Base-by-base conservation (phyloP, 352 stramenopile genomes). In the Phytophthora sp. region DNA sequence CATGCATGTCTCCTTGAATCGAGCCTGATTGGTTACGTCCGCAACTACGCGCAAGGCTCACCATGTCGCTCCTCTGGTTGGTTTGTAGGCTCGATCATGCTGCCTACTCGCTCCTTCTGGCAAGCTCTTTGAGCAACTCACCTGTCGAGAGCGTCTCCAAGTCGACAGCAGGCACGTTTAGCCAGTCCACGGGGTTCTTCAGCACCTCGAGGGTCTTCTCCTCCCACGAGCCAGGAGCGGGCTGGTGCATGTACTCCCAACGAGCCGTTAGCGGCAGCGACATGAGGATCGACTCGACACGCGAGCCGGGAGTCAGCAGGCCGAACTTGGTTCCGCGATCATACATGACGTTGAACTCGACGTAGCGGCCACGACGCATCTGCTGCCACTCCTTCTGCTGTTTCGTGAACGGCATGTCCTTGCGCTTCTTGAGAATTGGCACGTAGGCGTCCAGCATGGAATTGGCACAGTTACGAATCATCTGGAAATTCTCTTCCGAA, bases 321-420 rank as follows among this genome's bases (percentile, higher is more conserved):
- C 98, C 98, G 70, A 99, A 99, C 49, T 99, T 96, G 30, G 97
- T 99, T 69, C 98, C 98, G 23, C 97, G 86, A 79, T 99, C 98
- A 76, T 99, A 99, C 68, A 99, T 98, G 61, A 99, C 88, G 84
- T 99, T 99, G 82, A 99, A 99, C 84, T 99, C 98, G 7, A 99
- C 96, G 81, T 99, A 99, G 64, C 95, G 89, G 42, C 96, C 96
- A 21, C 96, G 88, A 52, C 97, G 90, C 16, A 99, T 91, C 69
- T 98, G 93, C 84, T 99, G 97, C 97, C 97, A 99, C 52, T 98
- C 77, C 84, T 99, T 99, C 69, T 99, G 83, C 74, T 97, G 66
- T 66, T 98, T 55, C 24, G 94, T 98, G 79, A 98, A 99, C 39
- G 86, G 79, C 84, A 98, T 82, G 80, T 99, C 81, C 73, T 98